Evolutionary conservation across 179 eudicot genomes (phyloP).

Genomic region (Monotropa hypopitys): DNA sequence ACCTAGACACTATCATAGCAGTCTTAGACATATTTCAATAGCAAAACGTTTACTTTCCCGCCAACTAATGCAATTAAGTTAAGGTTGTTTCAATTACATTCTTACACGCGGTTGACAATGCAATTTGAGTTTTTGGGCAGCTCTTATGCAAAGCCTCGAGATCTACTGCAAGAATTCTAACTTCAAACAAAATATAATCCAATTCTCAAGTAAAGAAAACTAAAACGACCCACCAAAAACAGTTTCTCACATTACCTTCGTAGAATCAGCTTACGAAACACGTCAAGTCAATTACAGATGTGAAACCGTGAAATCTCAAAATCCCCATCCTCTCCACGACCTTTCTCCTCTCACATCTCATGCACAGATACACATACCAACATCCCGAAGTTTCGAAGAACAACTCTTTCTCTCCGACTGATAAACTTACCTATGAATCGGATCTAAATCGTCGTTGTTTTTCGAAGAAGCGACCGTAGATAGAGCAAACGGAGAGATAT

Average conservation of each 20-base stretch:
- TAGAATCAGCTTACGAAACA: not conserved
- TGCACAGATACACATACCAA: not conserved
- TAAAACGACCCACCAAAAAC: not conserved
- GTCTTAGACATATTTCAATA: not conserved
- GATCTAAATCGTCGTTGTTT: conserved; percentile 1
- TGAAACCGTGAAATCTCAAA: not conserved
- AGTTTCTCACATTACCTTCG: not conserved
- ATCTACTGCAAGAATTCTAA: not conserved
- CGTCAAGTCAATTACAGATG: not conserved
- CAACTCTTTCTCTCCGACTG: not conserved
- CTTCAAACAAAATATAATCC: not conserved
- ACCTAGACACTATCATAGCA: not conserved
- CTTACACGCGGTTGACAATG: not conserved
- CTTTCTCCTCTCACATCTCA: not conserved
- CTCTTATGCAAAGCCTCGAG: not conserved
- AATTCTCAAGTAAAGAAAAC: not conserved
- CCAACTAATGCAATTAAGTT: not conserved
- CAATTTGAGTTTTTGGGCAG: not conserved
- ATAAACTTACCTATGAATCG: not conserved
- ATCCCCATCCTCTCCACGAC: not conserved
- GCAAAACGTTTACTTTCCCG: not conserved
- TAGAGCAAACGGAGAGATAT: not conserved
- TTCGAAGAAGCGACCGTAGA: not conserved
- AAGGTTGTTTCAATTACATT: not conserved
- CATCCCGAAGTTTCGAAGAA: not conserved